Conservation (phyloP, 2,329 filamentous ascomycete species). For the Uncinocarpus reesii region DNA sequence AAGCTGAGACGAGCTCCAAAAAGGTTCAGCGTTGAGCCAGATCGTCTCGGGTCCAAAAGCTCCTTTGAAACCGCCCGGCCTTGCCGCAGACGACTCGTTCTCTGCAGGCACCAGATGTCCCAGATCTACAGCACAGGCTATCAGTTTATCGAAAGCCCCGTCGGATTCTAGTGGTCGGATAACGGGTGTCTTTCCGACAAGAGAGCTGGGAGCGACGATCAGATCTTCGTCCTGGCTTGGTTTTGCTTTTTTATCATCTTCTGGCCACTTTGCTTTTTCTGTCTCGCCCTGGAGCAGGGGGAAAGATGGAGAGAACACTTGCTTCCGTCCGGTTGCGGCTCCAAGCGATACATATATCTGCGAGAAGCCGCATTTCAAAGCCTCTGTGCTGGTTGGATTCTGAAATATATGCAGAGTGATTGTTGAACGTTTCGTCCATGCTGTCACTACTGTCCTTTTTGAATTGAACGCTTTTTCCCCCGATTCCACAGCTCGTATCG, state of each 20-base stretch:
- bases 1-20: too few species aligned
- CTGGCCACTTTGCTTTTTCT: neutral
- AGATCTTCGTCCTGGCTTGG: constrained; percentile 5
- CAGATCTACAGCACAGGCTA: constrained; percentile 8
- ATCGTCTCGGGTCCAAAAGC: neutral
- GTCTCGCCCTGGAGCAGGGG: neutral
- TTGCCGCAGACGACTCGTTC: neutral
- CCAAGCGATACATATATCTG: constrained; percentile 5
- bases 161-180: neutral
- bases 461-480: neutral
- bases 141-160: neutral
- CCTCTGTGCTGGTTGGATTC: neutral
- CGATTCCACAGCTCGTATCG: neutral
- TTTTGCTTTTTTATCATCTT: neutral
- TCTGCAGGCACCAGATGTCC: neutral
- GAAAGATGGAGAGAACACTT: neutral
- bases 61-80: too few species aligned
- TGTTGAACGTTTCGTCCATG: constrained; percentile 2
- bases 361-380: neutral
- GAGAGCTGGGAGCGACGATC: neutral
- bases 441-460: neutral
- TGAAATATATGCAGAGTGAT: constrained; percentile 3
- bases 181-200: constrained; percentile 1
- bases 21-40: too few species aligned
- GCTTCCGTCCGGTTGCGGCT: constrained; percentile 1